Percentiles rank a stretch among this genome's conserved stretches.
phyloP scores from a whole-genome alignment of 2,329 filamentous ascomycete species.

The Bretziella fagacearum region DNA sequence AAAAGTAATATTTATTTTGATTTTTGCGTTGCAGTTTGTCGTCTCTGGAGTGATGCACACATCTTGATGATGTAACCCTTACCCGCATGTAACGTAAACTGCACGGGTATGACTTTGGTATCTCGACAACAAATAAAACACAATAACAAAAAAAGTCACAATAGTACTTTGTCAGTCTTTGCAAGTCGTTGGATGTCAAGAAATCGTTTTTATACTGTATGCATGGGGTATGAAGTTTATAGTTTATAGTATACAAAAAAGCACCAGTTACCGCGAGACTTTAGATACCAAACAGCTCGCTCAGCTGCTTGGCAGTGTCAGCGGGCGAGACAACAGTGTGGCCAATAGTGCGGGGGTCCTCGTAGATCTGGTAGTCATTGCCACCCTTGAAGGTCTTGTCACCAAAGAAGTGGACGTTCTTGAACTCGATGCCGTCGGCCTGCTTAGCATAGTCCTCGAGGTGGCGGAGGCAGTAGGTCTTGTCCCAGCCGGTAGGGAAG shows the following conservation, averaged over 20 bases:
- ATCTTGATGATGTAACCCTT: too few species aligned
- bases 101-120: too few species aligned
- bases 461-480: conserved; percentile 88
- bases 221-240: neutral
- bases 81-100: too few species aligned
- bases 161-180: too few species aligned
- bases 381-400: conserved; percentile 86
- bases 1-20: too few species aligned
- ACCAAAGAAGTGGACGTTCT: conserved; percentile 90
- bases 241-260: conserved; percentile 3
- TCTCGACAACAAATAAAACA: too few species aligned
- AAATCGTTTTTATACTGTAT: neutral
- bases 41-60: too few species aligned
- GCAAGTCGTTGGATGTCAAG: neutral
- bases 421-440: conserved; percentile 58
- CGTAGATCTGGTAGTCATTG: conserved; percentile 92
- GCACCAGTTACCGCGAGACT: neutral
- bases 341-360: conserved; percentile 63
- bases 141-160: neutral
- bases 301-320: conserved; percentile 65
- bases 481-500: conserved; percentile 95
- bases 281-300: conserved; percentile 59
- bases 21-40: too few species aligned
- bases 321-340: conserved; percentile 69
- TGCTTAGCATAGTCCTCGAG: conserved; percentile 62